Conservation (phyloP, 345 rosid genomes). For the Populus simonii region DNA sequence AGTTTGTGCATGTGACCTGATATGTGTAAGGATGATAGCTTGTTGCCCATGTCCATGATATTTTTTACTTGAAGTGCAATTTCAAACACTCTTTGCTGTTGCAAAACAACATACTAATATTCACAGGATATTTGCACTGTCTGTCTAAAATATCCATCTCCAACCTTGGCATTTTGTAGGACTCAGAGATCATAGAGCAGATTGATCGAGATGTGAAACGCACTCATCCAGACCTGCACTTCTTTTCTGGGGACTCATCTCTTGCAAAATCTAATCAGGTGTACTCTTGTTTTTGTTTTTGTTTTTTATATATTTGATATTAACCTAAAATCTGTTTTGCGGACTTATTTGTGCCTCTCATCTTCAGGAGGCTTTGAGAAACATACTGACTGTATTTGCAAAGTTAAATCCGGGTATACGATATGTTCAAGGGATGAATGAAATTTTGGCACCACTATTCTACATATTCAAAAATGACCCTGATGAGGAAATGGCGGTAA, state of each 20-base stretch:
- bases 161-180: constrained; percentile 46
- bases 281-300: constrained; percentile 7
- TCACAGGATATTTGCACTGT: neutral
- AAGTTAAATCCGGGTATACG: constrained; percentile 96
- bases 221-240: constrained; percentile 94
- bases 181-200: constrained; percentile 83
- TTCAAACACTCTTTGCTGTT: neutral
- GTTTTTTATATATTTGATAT: neutral
- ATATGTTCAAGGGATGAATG: constrained; percentile 99
- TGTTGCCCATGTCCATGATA: neutral
- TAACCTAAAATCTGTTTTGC: constrained; percentile 15
- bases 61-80: neutral
- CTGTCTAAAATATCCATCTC: constrained; percentile 9
- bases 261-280: constrained; percentile 87
- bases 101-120: neutral
- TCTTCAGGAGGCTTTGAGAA: constrained; percentile 81
- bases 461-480: constrained; percentile 84
- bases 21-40: neutral
- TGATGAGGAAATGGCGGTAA: constrained; percentile 70
- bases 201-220: constrained; percentile 95
- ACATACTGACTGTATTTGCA: constrained; percentile 70
- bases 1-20: neutral
- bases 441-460: constrained; percentile 82
- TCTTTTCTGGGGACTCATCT: constrained; percentile 83
- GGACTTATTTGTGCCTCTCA: constrained; percentile 14